Percentiles rank a stretch among this genome's conserved stretches.
These are phyloP conservation scores for Dendrobium huoshanense DNA, from an alignment of 106 monocot genomes.

Conservation along the genomic window DNA sequence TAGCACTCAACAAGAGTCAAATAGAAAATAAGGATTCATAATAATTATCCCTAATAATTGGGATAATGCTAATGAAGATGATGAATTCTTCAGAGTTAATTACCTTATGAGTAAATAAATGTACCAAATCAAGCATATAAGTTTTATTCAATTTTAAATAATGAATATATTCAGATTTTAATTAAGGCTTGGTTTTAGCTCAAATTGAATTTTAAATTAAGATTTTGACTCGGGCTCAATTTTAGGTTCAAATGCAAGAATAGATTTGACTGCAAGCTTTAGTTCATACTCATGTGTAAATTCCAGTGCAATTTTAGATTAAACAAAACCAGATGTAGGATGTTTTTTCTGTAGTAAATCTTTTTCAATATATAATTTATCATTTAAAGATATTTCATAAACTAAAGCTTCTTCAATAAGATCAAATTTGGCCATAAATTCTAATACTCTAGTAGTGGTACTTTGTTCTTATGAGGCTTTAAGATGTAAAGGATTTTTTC, in stretches of 20 bases:
- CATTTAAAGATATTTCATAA: no score
- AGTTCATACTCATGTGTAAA: neutral
- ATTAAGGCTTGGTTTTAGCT: neutral
- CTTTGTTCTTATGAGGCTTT: no score
- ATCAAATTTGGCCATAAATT: no score
- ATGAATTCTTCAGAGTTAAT: neutral
- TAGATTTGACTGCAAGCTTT: neutral
- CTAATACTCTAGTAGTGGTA: no score
- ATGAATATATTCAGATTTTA: neutral
- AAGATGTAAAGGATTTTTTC: no score
- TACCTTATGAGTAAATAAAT: neutral
- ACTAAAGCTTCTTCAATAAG: no score
- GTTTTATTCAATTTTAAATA: neutral
- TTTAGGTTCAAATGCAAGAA: neutral
- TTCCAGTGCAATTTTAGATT: neutral
- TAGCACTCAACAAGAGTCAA: neutral
- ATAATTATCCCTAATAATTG: neutral
- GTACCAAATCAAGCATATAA: neutral
- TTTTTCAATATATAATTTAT: no score
- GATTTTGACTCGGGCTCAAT: neutral
- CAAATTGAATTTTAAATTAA: neutral
- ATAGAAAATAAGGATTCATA: neutral
- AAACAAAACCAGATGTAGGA: neutral
- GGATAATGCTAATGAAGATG: neutral
- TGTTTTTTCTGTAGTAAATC: no score